Conservation (phyloP, 2,329 filamentous ascomycete species). For the Exophiala sp. region DNA sequence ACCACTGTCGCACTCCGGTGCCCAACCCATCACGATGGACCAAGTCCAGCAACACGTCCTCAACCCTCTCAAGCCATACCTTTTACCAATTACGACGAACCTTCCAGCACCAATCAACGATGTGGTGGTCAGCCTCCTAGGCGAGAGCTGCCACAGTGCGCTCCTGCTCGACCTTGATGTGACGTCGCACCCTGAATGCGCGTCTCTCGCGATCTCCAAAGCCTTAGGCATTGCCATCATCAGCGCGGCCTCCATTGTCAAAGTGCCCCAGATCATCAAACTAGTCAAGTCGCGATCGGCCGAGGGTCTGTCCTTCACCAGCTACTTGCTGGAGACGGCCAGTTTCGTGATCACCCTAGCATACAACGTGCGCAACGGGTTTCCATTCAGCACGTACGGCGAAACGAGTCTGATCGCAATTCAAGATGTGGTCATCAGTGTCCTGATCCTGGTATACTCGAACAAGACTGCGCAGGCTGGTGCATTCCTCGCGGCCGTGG, state of each 20-base stretch:
- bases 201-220: slow-evolving; percentile 88
- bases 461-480: slow-evolving; percentile 63
- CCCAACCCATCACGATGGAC: slow-evolving; percentile 34
- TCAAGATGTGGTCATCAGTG: slow-evolving; percentile 85
- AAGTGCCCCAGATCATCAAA: slow-evolving; percentile 95
- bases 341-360: slow-evolving; percentile 83
- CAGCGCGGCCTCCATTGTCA: slow-evolving; percentile 81
- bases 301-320: slow-evolving; percentile 78
- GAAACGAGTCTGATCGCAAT: slow-evolving; percentile 87
- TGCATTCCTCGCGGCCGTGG: slow-evolving; percentile 70
- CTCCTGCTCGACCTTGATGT: slow-evolving; percentile 78
- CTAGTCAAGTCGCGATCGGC: slow-evolving; percentile 74
- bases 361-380: slow-evolving; percentile 85
- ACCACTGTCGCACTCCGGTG: neutral
- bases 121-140: slow-evolving; percentile 71
- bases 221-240: slow-evolving; percentile 91
- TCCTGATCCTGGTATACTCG: slow-evolving; percentile 78
- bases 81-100: slow-evolving; percentile 64
- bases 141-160: slow-evolving; percentile 74
- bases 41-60: slow-evolving; percentile 38
- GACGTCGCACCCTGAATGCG: slow-evolving; percentile 65
- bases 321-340: slow-evolving; percentile 85
- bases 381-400: slow-evolving; percentile 94
- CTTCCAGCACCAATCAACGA: slow-evolving; percentile 70
- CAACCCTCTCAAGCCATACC: slow-evolving; percentile 42